Conservation (phyloP, 148 eudicot genomes). For the Polygonum aviculare region DNA sequence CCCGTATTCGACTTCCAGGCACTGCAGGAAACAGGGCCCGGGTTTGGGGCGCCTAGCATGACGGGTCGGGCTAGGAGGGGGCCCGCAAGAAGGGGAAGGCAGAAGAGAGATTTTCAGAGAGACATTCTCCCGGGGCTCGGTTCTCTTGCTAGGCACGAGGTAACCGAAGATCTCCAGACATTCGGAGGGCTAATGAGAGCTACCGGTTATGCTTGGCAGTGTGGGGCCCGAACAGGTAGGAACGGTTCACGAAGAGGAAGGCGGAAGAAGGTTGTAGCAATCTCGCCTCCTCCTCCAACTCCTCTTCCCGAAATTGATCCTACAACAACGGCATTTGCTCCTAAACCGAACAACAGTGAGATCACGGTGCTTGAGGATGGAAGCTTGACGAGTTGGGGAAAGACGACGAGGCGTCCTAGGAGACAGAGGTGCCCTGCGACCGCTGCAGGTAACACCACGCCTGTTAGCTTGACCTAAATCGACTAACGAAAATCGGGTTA, state of each 20-base stretch:
- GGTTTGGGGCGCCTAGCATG: background rate
- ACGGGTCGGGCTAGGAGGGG: conserved; percentile 45
- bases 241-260: conserved; percentile 60
- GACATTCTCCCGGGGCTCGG: conserved; percentile 86
- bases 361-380: conserved; percentile 44
- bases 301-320: background rate
- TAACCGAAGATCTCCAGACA: conserved; percentile 83
- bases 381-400: conserved; percentile 86
- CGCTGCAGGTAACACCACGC: conserved; percentile 27
- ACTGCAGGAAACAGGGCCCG: conserved; percentile 30
- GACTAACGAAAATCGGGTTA: background rate
- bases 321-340: conserved; percentile 17
- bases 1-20: conserved; percentile 36
- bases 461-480: background rate
- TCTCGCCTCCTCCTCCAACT: conserved; percentile 20
- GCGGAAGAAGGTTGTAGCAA: conserved; percentile 22
- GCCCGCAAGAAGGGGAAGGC: conserved; percentile 73
- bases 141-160: conserved; percentile 77
- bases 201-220: conserved; percentile 68
- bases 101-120: conserved; percentile 71
- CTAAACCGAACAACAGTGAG: conserved; percentile 29
- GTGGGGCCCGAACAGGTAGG: conserved; percentile 44
- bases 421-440: conserved; percentile 53
- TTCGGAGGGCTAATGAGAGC: conserved; percentile 90
- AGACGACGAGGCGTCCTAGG: conserved; percentile 82